phyloP scores from a whole-genome alignment of 1,284 basidiomycete species.

The Sanghuangporus weigelae region DNA sequence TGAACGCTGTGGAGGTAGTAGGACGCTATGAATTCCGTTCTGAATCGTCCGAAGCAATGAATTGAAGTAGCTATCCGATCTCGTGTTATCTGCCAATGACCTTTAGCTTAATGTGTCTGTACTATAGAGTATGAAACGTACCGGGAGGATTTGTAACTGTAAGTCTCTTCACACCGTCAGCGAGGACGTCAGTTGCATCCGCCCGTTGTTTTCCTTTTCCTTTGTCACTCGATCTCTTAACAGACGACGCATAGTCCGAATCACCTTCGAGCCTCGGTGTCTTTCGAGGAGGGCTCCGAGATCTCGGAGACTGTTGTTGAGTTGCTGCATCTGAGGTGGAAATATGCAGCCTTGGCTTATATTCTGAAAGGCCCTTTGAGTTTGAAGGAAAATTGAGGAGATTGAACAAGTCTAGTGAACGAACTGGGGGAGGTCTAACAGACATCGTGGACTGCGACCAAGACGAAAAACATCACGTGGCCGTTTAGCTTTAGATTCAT shows the following conservation, averaged over 20 bases:
- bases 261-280: constrained; percentile 17
- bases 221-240: constrained; percentile 8
- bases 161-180: constrained; percentile 9
- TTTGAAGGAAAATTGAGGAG: constrained; percentile 14
- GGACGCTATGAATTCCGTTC: constrained; percentile 4
- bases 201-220: constrained; percentile 8
- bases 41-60: constrained; percentile 4
- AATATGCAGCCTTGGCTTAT: constrained; percentile 2
- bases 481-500: too few species aligned
- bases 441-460: neutral
- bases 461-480: neutral
- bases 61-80: constrained; percentile 4
- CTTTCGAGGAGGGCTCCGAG: constrained; percentile 15
- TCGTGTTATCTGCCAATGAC: neutral
- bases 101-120: neutral
- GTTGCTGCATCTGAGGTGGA: neutral
- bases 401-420: constrained; percentile 4
- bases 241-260: constrained; percentile 11
- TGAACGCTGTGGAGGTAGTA: neutral
- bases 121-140: neutral
- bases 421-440: neutral
- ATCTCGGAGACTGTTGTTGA: neutral
- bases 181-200: neutral
- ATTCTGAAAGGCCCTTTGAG: constrained; percentile 12
- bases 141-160: constrained; percentile 10